These are phyloP conservation scores for Chaetothyriales sp. DNA, from an alignment of 2,329 filamentous ascomycete genomes.

Conservation along the genomic window DNA sequence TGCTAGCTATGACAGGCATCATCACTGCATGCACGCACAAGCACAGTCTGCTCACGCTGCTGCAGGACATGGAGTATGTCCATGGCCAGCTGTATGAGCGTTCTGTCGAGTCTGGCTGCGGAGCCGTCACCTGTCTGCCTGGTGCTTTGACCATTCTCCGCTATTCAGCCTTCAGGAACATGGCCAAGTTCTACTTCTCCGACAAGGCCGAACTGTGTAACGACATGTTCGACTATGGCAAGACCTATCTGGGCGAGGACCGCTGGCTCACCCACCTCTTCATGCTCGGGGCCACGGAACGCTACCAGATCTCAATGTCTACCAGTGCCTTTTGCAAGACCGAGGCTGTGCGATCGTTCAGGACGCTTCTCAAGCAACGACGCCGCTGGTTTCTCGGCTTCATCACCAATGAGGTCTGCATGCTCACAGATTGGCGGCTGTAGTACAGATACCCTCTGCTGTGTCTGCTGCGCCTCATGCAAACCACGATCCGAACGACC, in stretches of 20 bases:
- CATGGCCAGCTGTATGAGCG: slow-evolving; percentile 94
- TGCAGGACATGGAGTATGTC: slow-evolving; percentile 97
- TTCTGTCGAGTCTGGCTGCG: slow-evolving; percentile 86
- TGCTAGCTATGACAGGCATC: slow-evolving; percentile 94
- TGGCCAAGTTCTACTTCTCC: slow-evolving; percentile 97
- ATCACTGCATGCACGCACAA: slow-evolving; percentile 88
- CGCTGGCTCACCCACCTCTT: slow-evolving; percentile 95
- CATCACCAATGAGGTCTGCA: slow-evolving; percentile 95
- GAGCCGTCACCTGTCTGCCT: slow-evolving; percentile 84
- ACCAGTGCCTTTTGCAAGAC: slow-evolving; percentile 97
- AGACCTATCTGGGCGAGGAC: slow-evolving; percentile 89
- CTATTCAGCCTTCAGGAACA: slow-evolving; percentile 87
- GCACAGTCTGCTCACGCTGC: slow-evolving; percentile 73
- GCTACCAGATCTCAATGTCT: slow-evolving; percentile 95
- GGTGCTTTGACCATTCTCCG: slow-evolving; percentile 91
- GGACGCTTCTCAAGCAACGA: slow-evolving; percentile 78
- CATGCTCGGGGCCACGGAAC: slow-evolving; percentile 89
- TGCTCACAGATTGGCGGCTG: slow-evolving; percentile 85
- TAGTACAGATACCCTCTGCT: slow-evolving; percentile 86
- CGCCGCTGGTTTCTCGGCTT: slow-evolving; percentile 94
- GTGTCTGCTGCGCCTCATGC: slow-evolving; percentile 75
- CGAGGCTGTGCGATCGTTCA: slow-evolving; percentile 80
- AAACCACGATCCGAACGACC: slow-evolving; percentile 91
- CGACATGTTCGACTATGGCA: slow-evolving; percentile 91
- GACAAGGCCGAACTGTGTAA: slow-evolving; percentile 92